These are phyloP conservation scores for Arachnopeziza araneosa DNA, from an alignment of 2,329 filamentous ascomycete species.

Conservation along the genomic window DNA sequence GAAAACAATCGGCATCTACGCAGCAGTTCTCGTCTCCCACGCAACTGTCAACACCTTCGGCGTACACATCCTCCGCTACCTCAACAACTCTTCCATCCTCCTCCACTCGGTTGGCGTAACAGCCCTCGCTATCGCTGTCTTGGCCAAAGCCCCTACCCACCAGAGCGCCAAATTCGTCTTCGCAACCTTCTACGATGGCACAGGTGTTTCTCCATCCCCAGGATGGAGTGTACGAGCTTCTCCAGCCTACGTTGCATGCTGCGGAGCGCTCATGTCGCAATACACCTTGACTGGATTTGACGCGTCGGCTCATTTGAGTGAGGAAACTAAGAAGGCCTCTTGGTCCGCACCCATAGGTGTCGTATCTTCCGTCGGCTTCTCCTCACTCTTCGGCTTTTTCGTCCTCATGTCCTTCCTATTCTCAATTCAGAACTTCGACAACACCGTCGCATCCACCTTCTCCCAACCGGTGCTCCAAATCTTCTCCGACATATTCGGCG, in stretches of 20 bases:
- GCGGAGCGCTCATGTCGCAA: constrained; percentile 48
- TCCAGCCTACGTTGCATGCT: constrained; percentile 48
- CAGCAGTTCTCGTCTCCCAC: constrained; percentile 59
- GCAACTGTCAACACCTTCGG: constrained; percentile 61
- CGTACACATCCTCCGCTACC: constrained; percentile 60
- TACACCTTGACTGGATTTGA: constrained; percentile 51
- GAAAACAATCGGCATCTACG: constrained; percentile 67
- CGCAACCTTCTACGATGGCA: constrained; percentile 48
- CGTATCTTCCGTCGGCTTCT: constrained; percentile 43
- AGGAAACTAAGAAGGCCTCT: constrained; percentile 50
- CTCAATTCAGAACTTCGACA: constrained; percentile 46
- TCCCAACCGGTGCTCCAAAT: constrained; percentile 45
- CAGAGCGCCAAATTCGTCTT: constrained; percentile 47
- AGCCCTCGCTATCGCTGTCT: constrained; percentile 50
- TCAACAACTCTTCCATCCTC: constrained; percentile 52
- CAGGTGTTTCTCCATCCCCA: constrained; percentile 53
- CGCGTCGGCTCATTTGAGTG: constrained; percentile 57
- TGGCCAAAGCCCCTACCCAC: constrained; percentile 48
- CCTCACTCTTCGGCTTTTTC: constrained; percentile 46
- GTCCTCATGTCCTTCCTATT: constrained; percentile 48
- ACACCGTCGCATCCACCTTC: constrained; percentile 42
- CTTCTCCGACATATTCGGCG: constrained; percentile 46
- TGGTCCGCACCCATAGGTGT: constrained; percentile 48
- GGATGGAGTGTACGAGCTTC: constrained; percentile 55
- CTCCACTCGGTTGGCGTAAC: constrained; percentile 52